Base-by-base conservation (phyloP, 179 eudicot species). In the Silene vulgaris region DNA sequence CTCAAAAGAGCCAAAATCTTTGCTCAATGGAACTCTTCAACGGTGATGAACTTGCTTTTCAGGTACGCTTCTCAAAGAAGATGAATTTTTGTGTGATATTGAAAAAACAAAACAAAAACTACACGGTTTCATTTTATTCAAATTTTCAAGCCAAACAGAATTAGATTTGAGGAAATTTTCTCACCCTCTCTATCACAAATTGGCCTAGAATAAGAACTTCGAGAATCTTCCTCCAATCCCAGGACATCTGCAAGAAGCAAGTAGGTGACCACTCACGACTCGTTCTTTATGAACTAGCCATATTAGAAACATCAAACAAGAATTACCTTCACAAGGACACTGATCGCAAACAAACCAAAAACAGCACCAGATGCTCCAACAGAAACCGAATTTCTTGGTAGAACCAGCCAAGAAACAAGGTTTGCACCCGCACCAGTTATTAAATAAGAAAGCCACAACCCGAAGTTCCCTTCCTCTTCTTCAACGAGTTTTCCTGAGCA, bases 291-390 rank as follows among this genome's bases (percentile, higher is more conserved):
- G 37, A 32, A 66, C 45, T 40, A 30, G 29, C 23, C 13, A 37
- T 13, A 45, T 48, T 62, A 32, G 59, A 70, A 30, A 56, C 29
- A 26, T 19, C 28, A 56, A 30, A 60, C 71, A 11, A 12, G 65
- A 76, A 75, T 69, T 80, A 90, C 97, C 96, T 93, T 95, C 83
- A 93, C 96, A 74, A 95, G 93, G 79, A 95, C 97, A 81, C 97
- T 92, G 70, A 95, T 83, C 17, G 96, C 99, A 83, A 95, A 92
- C 79, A 95, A 87, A 77, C 99, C 99, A 68, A 92, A 95, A 67
- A 92, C 97, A 40, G 97, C 99, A 73, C 99, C 99, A 32, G 97
- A 95, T 54, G 97, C 97, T 81, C 97, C 97, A 76, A 95, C 90
- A 74, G 99, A 95, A 81, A 95, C 93, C 8, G 91, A 88, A 88